Evolutionary conservation across 768 basidiomycete species (phyloP), one percentile per base, ranked within the genome.

Genomic region (Boletus insuetus): DNA sequence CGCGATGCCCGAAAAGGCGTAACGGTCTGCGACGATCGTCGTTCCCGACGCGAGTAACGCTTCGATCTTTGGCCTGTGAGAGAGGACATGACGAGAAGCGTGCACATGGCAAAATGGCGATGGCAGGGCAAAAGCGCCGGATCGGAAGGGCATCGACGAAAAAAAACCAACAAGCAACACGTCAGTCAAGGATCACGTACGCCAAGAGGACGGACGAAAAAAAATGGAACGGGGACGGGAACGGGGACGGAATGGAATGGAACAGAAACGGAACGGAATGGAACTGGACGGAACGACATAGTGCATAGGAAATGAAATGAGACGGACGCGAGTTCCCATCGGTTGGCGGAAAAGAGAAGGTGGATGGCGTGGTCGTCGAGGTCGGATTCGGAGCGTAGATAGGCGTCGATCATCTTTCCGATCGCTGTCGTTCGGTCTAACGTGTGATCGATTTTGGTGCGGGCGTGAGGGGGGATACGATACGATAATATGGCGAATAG

Each of bases 1-100:
- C 2, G 93, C 94, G 59, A 94, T 87, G 0, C 96, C 96, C 3
- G 95, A 98, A 73, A 98, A 98, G 1, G 94, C 91, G 69, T 98
- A 99, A 41, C 97, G 82, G 69, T 98, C 96, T 64, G 91, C 93
- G 43, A 99, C 73, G 65, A 99, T 76, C 0, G 83, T 81, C 4
- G 83, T 88, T 0, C 94, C 93, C 0, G 75, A 65, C 0, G 69
- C 69, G 3, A 97, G 77, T 22, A 82, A 73, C 6, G 72, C 64
- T 53, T 82, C 75, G 48, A 98, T 93, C 0, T 76, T 76, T 3
- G 84, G 70, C 24, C 90, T 88, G 56, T 60, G 26, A 35, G 6
- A 6, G 35, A 12, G 35, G 35, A 37, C 13, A 16, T 7, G 16
- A 37, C 35, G 35, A 37, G 1, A 17, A 35, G 34, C 13, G n/a